Base-by-base conservation (phyloP, 441 rosid genomes). In the Arabidopsis lyrata region DNA sequence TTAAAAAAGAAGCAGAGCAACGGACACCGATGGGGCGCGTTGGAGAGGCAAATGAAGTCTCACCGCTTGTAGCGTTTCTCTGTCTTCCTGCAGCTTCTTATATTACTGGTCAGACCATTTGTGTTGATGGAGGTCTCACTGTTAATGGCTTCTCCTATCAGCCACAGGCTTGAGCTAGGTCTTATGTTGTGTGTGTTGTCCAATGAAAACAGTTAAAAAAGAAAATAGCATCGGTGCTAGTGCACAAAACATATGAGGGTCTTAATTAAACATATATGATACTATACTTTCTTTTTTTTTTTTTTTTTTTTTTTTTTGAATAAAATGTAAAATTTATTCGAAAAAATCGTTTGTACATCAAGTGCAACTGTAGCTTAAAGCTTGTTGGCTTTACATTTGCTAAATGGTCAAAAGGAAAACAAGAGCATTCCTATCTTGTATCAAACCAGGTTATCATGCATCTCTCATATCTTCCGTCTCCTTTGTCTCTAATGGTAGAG, bases 41-140 rank as follows among this genome's bases (percentile, higher is more conserved):
- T 16, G 93, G 91, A 59, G 90, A 93, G 60, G 79, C 90, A 0
- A 72, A 78, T 62, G 97, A 93, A 77, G 98, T 90, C 1, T 85
- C 97, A 22, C 84, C 91, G 5, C 75, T 86, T 4, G 93, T 85
- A 34, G 90, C 82, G 6, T 93, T 80, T 78, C 86, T 89, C 60
- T 87, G 95, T 82, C 77, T 89, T 13, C 96, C 95, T 0, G 87
- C 91, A 11, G 83, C 97, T 56, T 86, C 96, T 24, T 88, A 90
- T 76, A 88, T 88, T 12, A 90, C 95, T 0, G 96, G 96, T 24
- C 95, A 87, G 67, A 60, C 85, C 69, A 83, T 86, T 66, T 80
- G 86, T 5, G 93, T 90, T 10, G 96, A 92, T 49, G 97, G 93
- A 54, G 96, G 96, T 62, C 63, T 81, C 79, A 57, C 87, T 5